These are phyloP conservation scores for Podosphaera fusca DNA, from an alignment of 2,329 filamentous ascomycete genomes.

Conservation along the genomic window DNA sequence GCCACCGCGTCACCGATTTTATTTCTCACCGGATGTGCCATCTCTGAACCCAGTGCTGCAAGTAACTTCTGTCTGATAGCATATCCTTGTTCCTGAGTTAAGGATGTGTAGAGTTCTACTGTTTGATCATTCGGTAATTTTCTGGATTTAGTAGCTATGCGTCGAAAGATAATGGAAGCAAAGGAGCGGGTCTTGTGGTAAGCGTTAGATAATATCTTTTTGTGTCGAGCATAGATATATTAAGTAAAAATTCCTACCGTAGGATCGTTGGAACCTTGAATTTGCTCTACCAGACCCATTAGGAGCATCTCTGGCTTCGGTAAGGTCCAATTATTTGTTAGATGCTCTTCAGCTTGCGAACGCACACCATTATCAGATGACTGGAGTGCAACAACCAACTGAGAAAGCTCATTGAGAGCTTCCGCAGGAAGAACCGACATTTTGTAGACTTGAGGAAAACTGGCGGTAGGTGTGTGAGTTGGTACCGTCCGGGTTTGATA, in stretches of 20 bases:
- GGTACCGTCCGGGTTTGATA: neutral
- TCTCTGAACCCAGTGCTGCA: constrained; percentile 50
- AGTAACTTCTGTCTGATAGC: constrained; percentile 70
- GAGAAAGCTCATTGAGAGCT: constrained; percentile 59
- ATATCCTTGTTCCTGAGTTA: constrained; percentile 48
- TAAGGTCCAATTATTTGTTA: constrained; percentile 74
- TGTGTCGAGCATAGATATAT: neutral
- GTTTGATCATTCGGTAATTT: constrained; percentile 51
- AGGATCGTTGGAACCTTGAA: constrained; percentile 40
- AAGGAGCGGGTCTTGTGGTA: constrained; percentile 56
- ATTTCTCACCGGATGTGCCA: constrained; percentile 54
- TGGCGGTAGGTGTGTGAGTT: neutral
- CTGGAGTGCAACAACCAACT: constrained; percentile 73
- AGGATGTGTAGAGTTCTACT: constrained; percentile 66
- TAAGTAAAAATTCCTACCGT: constrained; percentile 10
- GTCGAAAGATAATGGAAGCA: constrained; percentile 78
- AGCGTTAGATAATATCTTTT: neutral
- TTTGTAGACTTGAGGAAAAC: neutral
- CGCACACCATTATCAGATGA: constrained; percentile 72
- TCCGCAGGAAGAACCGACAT: constrained; percentile 80
- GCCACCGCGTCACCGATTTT: constrained; percentile 97
- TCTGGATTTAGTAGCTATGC: constrained; percentile 71
- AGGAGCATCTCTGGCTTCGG: constrained; percentile 66
- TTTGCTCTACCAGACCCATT: constrained; percentile 86
- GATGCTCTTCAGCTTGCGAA: constrained; percentile 67